phyloP scores from a whole-genome alignment of 495 filamentous ascomycete species.

The Hypomontagnella submonticulosa region DNA sequence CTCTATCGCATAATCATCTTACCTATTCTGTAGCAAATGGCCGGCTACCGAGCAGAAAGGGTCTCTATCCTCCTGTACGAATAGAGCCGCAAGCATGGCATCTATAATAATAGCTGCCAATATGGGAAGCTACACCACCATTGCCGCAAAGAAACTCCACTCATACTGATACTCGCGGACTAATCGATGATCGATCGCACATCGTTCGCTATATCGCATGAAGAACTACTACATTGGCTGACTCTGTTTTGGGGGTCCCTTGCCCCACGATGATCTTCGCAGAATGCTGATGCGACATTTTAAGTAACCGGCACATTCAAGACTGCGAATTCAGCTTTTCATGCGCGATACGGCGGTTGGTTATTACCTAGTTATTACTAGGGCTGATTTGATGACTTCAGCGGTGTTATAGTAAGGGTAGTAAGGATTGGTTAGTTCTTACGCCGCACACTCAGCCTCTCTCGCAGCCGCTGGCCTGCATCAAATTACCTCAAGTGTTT shows the following conservation, averaged over 20 bases:
- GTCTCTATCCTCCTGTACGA: conserved; percentile 12
- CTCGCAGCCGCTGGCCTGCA: conserved; percentile 24
- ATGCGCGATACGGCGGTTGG: not conserved
- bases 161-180: not conserved
- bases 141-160: conserved; percentile 27
- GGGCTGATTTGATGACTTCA: conserved; percentile 35
- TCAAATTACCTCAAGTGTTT: conserved; percentile 28
- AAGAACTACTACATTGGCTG: too few species aligned
- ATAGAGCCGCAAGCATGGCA: conserved; percentile 20
- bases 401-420: conserved; percentile 1
- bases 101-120: conserved; percentile 15
- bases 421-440: conserved; percentile 11
- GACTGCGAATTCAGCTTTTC: not conserved
- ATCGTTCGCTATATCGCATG: conserved; percentile 8
- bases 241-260: conserved; percentile 1
- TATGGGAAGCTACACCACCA: conserved; percentile 15
- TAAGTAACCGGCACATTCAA: not conserved
- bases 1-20: conserved; percentile 13
- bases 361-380: conserved; percentile 24
- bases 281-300: conserved; percentile 14
- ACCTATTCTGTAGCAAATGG: conserved; percentile 23
- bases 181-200: conserved; percentile 7
- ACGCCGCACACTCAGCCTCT: conserved; percentile 33
- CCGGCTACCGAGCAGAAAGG: conserved; percentile 8
- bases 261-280: conserved; percentile 21